These are phyloP conservation scores for Cerioporus squamosus DNA, from an alignment of 1,284 basidiomycete genomes.

Conservation along the genomic window DNA sequence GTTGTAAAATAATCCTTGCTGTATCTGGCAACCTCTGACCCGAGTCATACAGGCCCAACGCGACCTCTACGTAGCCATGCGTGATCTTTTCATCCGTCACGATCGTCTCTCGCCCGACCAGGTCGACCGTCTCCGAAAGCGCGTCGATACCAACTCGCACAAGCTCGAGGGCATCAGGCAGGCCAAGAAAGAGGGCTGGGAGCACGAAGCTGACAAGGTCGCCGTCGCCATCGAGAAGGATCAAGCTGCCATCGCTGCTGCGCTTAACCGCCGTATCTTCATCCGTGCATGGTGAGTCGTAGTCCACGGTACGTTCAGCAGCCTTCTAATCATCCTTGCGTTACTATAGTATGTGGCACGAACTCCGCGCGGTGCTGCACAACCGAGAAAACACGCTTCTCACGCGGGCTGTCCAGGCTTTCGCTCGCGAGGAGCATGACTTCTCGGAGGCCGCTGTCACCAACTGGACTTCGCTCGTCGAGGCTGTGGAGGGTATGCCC, in stretches of 20 bases:
- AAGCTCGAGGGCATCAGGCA: slow-evolving; percentile 77
- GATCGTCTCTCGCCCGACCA: slow-evolving; percentile 83
- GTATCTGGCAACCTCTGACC: slow-evolving; percentile 7
- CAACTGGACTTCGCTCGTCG: slow-evolving; percentile 77
- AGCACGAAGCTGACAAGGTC: slow-evolving; percentile 80
- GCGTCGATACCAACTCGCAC: slow-evolving; percentile 74
- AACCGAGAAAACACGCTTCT: slow-evolving; percentile 85
- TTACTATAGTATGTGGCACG: slow-evolving; percentile 82
- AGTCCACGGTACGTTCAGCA: not conserved
- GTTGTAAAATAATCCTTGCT: slow-evolving; percentile 37
- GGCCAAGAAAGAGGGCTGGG: slow-evolving; percentile 78
- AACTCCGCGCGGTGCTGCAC: slow-evolving; percentile 85
- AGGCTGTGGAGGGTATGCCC: slow-evolving; percentile 81
- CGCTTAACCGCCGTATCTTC: slow-evolving; percentile 79
- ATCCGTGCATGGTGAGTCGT: slow-evolving; percentile 76
- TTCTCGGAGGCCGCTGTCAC: slow-evolving; percentile 63
- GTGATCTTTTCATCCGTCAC: slow-evolving; percentile 84
- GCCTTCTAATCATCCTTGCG: not conserved
- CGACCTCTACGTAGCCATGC: slow-evolving; percentile 85
- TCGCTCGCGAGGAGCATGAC: slow-evolving; percentile 72
- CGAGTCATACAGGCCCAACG: slow-evolving; percentile 65
- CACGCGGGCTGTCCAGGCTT: slow-evolving; percentile 72
- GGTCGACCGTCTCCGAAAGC: slow-evolving; percentile 85
- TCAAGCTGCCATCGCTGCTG: slow-evolving; percentile 70
- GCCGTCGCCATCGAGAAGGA: slow-evolving; percentile 74